Evolutionary conservation across 768 basidiomycete genomes (phyloP).

Genomic region (Naganishia vaughanmartiniae): DNA sequence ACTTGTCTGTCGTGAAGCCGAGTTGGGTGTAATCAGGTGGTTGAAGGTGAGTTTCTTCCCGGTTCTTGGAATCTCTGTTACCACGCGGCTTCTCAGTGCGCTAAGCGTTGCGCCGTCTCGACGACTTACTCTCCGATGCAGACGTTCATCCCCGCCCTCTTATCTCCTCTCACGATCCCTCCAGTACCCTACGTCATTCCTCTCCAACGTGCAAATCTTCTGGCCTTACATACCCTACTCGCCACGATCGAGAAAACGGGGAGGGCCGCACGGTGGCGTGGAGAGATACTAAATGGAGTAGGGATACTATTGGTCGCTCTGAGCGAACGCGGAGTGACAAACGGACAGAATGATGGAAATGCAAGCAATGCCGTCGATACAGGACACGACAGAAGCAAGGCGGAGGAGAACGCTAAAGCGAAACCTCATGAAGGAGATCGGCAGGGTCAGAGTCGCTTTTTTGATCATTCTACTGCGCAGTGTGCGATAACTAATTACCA

Average conservation of each 20-base stretch:
- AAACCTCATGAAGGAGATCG: neutral
- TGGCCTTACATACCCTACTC: slow-evolving; percentile 38
- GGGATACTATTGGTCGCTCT: slow-evolving; percentile 32
- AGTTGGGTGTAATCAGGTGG: slow-evolving; percentile 45
- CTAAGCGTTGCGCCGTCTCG: neutral
- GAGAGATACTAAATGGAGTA: slow-evolving; percentile 45
- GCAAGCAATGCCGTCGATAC: slow-evolving; percentile 43
- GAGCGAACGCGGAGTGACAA: neutral
- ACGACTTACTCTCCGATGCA: slow-evolving; percentile 15
- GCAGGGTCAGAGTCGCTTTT: neutral
- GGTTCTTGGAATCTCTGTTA: too few species aligned
- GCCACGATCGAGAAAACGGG: slow-evolving; percentile 34
- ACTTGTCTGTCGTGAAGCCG: slow-evolving; percentile 39
- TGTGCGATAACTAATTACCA: neutral
- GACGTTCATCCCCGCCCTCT: slow-evolving; percentile 46
- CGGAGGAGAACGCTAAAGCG: neutral
- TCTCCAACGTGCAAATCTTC: slow-evolving; percentile 42
- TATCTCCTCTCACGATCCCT: slow-evolving; percentile 41
- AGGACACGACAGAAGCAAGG: neutral
- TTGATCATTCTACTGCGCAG: too few species aligned
- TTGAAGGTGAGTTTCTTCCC: slow-evolving; percentile 41
- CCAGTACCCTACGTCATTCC: slow-evolving; percentile 37
- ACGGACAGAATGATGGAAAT: slow-evolving; percentile 27
- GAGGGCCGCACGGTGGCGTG: slow-evolving; percentile 45
- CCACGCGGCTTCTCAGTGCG: neutral